Conservation (phyloP, 2,329 filamentous ascomycete species). For the Colletotrichum sojae region DNA sequence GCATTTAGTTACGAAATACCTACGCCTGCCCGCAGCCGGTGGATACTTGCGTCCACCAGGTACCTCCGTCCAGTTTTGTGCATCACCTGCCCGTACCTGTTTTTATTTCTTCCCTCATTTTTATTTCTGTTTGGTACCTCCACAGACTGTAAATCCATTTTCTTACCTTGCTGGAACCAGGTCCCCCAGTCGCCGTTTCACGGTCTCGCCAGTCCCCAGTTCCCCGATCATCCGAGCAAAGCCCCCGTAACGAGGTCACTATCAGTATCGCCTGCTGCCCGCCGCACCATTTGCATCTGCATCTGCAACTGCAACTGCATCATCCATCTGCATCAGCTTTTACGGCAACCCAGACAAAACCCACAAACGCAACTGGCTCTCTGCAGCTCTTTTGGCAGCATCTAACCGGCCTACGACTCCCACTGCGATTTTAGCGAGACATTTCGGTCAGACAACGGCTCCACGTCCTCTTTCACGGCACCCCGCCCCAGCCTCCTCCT, state of each 20-base stretch:
- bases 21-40: conserved; percentile 20
- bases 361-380: not conserved
- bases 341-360: conserved; percentile 7
- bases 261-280: not conserved
- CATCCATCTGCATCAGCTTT: conserved; percentile 19
- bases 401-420: conserved; percentile 9
- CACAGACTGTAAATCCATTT: too few species aligned
- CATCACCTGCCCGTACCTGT: conserved; percentile 27
- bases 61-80: not conserved
- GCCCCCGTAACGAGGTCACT: conserved; percentile 31
- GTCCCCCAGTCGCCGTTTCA: not conserved
- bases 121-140: too few species aligned
- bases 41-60: conserved; percentile 23
- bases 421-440: conserved; percentile 21
- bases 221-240: conserved; percentile 27
- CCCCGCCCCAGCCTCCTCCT: too few species aligned
- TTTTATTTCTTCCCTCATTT: not conserved
- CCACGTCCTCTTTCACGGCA: not conserved
- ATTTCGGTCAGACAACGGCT: conserved; percentile 28
- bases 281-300: conserved; percentile 3
- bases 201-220: not conserved
- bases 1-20: conserved; percentile 35
- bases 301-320: conserved; percentile 1
- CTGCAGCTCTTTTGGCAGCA: not conserved
- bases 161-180: too few species aligned